Percentiles rank a stretch among this genome's conserved stretches.
phyloP scores from a whole-genome alignment of 306 rosid genomes.

The Oemleria cerasiformis region DNA sequence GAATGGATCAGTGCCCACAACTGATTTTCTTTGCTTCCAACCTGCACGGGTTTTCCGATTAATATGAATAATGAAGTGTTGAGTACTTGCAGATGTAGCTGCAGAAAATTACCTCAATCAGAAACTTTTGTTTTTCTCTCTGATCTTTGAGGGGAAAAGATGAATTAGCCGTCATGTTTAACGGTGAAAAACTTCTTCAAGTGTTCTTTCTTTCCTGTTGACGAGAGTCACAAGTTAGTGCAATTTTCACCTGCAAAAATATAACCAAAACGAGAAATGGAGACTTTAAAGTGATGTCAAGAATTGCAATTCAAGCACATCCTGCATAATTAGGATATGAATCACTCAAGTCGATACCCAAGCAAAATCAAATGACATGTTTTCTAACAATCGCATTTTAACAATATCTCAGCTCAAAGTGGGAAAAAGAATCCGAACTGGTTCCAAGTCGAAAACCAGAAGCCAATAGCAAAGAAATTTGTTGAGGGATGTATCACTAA shows the following conservation, averaged over 20 bases:
- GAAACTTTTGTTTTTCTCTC: conserved; percentile 40
- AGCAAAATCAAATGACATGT: no score
- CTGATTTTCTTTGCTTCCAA: conserved; percentile 62
- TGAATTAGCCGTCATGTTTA: conserved; percentile 39
- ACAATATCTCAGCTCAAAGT: background rate
- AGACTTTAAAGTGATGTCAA: no score
- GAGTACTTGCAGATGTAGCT: conserved; percentile 13
- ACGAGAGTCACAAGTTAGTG: background rate
- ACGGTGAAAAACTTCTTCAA: conserved; percentile 23
- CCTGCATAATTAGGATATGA: no score
- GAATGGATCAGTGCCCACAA: conserved; percentile 67
- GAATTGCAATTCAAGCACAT: no score
- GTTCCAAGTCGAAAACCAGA: background rate
- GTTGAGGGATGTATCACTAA: conserved; percentile 23
- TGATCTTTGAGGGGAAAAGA: conserved; percentile 31
- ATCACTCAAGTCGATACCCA: no score
- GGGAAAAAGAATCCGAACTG: conserved; percentile 4
- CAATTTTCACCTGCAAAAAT: conserved; percentile 10
- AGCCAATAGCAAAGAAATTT: conserved; percentile 7
- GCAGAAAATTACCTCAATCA: conserved; percentile 52
- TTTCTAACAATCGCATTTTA: background rate
- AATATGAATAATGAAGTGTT: background rate
- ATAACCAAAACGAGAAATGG: background rate
- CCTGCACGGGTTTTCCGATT: conserved; percentile 33
- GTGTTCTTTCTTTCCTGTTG: conserved; percentile 19